Conservation (phyloP, 1,139 yeast genomes). For the Suhomyces yuchorum region DNA sequence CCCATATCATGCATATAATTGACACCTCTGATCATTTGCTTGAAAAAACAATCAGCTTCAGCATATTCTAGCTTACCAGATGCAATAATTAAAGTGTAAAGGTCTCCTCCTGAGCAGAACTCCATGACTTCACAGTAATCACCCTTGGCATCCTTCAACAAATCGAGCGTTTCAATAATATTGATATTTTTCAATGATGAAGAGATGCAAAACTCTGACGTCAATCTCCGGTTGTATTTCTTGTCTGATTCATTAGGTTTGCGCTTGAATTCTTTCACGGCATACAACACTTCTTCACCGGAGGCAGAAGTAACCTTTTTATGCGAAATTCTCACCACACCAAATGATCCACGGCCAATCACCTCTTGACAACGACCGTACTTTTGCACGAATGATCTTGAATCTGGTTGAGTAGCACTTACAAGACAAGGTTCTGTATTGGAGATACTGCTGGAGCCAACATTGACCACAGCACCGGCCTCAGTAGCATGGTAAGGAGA, state of each 20-base stretch:
- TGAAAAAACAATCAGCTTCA: conserved; percentile 95
- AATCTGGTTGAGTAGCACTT: conserved; percentile 25
- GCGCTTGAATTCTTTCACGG: conserved; percentile 50
- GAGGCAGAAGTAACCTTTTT: conserved; percentile 27
- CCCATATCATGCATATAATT: conserved; percentile 98
- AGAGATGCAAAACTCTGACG: conserved; percentile 51
- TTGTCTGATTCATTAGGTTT: conserved; percentile 48
- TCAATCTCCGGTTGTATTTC: conserved; percentile 46
- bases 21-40: conserved; percentile 87
- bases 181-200: conserved; percentile 49
- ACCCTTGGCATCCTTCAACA: conserved; percentile 87
- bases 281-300: conserved; percentile 42
- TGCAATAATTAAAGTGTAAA: conserved; percentile 81
- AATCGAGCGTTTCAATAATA: conserved; percentile 82
- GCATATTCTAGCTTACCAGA: conserved; percentile 80
- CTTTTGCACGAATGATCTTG: conserved; percentile 49
- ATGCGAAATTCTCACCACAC: conserved; percentile 50
- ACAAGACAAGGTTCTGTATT: neutral
- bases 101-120: conserved; percentile 92
- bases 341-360: conserved; percentile 51
- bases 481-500: conserved; percentile 27
- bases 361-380: conserved; percentile 55
- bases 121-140: conserved; percentile 97
- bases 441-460: conserved; percentile 1
- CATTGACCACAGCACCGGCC: neutral